Conservation (phyloP, 2,329 filamentous ascomycete species). For the Penicillium sp. region DNA sequence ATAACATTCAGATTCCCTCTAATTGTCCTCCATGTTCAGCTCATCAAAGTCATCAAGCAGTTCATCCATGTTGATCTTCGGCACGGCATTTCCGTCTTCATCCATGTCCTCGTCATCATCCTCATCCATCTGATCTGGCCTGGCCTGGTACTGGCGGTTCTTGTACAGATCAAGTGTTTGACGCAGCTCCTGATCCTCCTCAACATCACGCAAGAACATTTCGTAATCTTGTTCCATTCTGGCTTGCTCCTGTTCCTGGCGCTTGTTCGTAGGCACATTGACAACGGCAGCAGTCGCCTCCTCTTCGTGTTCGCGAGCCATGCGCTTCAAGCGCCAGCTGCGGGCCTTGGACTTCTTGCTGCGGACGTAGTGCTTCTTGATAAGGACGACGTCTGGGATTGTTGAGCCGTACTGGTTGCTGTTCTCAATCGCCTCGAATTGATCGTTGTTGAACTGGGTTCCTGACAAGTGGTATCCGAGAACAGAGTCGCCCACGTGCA, state of each 20-base stretch:
- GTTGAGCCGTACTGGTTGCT: constrained; percentile 65
- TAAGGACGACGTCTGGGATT: constrained; percentile 84
- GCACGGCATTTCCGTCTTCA: constrained; percentile 51
- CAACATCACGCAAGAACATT: constrained; percentile 91
- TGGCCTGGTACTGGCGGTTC: constrained; percentile 40
- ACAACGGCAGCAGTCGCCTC: constrained; percentile 17
- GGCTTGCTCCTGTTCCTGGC: constrained; percentile 65
- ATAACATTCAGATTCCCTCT: constrained; percentile 17
- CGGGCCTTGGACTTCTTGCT: constrained; percentile 74
- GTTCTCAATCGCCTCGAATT: constrained; percentile 73
- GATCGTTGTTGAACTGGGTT: constrained; percentile 82
- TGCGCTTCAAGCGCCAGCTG: constrained; percentile 90
- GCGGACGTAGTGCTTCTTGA: constrained; percentile 92
- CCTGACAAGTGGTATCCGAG: constrained; percentile 89
- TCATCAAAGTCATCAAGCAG: constrained; percentile 27
- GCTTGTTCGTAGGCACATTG: constrained; percentile 32
- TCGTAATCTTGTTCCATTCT: constrained; percentile 90
- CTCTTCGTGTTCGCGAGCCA: constrained; percentile 82
- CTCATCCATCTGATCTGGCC: constrained; percentile 27
- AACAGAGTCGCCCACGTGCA: constrained; percentile 82
- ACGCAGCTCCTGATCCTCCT: constrained; percentile 84
- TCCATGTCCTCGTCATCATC: constrained; percentile 51
- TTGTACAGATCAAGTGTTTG: constrained; percentile 82
- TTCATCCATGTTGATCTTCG: constrained; percentile 64
- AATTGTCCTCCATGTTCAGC: constrained; percentile 48